Percentiles rank a stretch among this genome's conserved stretches.
Evolutionary conservation across 768 basidiomycete genomes (phyloP).

Genomic region (Lentinula raphanica): DNA sequence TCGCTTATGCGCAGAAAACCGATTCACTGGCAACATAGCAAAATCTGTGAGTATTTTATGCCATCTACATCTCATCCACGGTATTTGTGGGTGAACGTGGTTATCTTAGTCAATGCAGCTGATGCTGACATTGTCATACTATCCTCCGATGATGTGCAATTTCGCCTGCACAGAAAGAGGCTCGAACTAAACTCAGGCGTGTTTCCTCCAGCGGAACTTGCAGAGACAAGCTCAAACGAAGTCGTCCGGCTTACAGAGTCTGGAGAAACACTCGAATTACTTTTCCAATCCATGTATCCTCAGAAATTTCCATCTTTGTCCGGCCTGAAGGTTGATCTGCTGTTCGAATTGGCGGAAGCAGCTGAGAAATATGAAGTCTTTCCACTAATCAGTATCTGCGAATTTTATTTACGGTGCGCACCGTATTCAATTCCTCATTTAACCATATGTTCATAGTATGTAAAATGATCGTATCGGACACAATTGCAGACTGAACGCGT

Average conservation of each 20-base stretch:
- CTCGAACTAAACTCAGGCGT: not conserved
- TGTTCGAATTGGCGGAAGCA: not conserved
- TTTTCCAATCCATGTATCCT: slow-evolving; percentile 6
- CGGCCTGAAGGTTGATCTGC: not conserved
- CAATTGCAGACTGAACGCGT: too few relatives aligned
- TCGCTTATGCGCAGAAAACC: too few relatives aligned
- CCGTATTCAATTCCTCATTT: not conserved
- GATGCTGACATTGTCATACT: not conserved
- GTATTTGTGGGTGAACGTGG: too few relatives aligned
- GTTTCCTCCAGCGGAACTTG: not conserved
- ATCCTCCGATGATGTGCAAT: slow-evolving; percentile 2
- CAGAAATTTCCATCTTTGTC: not conserved
- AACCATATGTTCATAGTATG: too few relatives aligned
- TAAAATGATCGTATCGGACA: too few relatives aligned
- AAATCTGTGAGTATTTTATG: not conserved
- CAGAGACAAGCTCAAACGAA: not conserved
- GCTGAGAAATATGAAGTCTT: slow-evolving; percentile 8
- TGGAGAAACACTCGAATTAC: not conserved
- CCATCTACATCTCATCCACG: too few relatives aligned
- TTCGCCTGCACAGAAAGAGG: slow-evolving; percentile 3
- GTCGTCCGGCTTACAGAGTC: slow-evolving; percentile 1
- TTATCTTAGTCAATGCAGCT: not conserved
- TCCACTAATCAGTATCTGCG: slow-evolving; percentile 5
- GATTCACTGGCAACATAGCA: too few relatives aligned
- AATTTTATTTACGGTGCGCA: not conserved